These are phyloP conservation scores for Saccharomycodes ludwigii DNA, from an alignment of 805 yeast species.

Conservation along the genomic window DNA sequence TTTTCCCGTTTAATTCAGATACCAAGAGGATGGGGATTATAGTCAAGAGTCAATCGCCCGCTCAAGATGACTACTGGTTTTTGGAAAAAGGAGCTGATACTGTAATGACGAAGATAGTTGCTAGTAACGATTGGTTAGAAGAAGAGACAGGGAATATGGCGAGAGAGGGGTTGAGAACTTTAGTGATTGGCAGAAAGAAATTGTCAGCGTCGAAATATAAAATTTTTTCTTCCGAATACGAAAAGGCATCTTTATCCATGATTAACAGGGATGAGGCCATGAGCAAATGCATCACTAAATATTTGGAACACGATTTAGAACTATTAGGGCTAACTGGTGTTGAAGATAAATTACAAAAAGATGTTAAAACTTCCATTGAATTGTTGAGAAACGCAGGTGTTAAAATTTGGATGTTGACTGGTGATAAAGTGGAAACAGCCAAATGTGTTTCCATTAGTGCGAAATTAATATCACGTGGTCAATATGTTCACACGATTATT, in stretches of 20 bases:
- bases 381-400: constrained; percentile 90
- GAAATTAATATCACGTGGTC: constrained; percentile 84
- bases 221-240: constrained; percentile 51
- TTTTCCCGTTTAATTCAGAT: constrained; percentile 92
- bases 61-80: constrained; percentile 65
- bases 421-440: constrained; percentile 98
- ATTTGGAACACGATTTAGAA: constrained; percentile 74
- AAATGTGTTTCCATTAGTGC: constrained; percentile 96
- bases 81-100: constrained; percentile 93
- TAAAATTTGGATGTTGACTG: constrained; percentile 98
- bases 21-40: constrained; percentile 94
- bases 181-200: constrained; percentile 83
- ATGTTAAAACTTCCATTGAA: constrained; percentile 88
- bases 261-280: constrained; percentile 62
- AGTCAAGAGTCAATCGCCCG: constrained; percentile 36
- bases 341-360: constrained; percentile 85
- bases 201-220: constrained; percentile 42
- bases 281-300: constrained; percentile 54
- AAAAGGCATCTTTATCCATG: constrained; percentile 70
- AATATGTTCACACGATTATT: constrained; percentile 78
- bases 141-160: constrained; percentile 98
- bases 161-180: constrained; percentile 90
- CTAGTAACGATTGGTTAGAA: constrained; percentile 87
- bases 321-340: constrained; percentile 92
- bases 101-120: constrained; percentile 78